Conservation (phyloP, 495 filamentous ascomycete genomes). For the Lasiosphaeria miniovina region DNA sequence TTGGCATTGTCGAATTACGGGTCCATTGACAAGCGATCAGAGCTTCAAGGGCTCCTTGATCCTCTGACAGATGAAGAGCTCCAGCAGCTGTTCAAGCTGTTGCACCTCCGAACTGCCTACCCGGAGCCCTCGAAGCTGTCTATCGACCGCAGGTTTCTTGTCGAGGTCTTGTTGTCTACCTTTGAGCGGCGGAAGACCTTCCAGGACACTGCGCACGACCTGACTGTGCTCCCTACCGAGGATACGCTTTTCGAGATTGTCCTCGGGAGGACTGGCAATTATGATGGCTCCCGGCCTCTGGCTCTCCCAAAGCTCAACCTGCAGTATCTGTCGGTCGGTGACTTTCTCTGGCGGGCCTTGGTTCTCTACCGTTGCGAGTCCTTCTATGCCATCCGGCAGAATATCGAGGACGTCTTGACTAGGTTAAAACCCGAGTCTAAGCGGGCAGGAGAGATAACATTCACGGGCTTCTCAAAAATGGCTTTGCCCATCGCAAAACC, state of each 20-base stretch:
- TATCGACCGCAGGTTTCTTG: conserved; percentile 62
- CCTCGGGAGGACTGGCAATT: conserved; percentile 81
- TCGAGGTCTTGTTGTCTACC: conserved; percentile 72
- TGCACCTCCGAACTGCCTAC: conserved; percentile 79
- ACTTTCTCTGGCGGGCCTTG: conserved; percentile 93
- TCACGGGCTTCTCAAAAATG: conserved; percentile 88
- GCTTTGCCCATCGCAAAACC: conserved; percentile 82
- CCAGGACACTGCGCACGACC: conserved; percentile 68
- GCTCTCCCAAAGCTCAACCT: conserved; percentile 94
- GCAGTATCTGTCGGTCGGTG: conserved; percentile 90
- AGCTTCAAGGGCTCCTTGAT: conserved; percentile 74
- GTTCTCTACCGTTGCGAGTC: conserved; percentile 85
- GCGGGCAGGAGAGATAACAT: conserved; percentile 62
- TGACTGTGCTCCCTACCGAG: conserved; percentile 82
- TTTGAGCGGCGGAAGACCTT: conserved; percentile 81
- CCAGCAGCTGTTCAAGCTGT: conserved; percentile 58
- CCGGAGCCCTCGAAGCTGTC: conserved; percentile 63
- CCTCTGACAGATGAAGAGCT: conserved; percentile 72
- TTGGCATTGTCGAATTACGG: conserved; percentile 91
- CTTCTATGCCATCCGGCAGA: conserved; percentile 89
- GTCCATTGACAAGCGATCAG: conserved; percentile 72
- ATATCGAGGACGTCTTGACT: conserved; percentile 79
- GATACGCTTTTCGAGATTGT: conserved; percentile 77
- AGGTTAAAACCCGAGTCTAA: conserved; percentile 68
- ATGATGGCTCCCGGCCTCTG: conserved; percentile 83